A percentile compares a stretch with the other conserved stretches of the same genome.
Conservation (phyloP, 805 yeast species). For the Debaryomyces prosopidis region DNA sequence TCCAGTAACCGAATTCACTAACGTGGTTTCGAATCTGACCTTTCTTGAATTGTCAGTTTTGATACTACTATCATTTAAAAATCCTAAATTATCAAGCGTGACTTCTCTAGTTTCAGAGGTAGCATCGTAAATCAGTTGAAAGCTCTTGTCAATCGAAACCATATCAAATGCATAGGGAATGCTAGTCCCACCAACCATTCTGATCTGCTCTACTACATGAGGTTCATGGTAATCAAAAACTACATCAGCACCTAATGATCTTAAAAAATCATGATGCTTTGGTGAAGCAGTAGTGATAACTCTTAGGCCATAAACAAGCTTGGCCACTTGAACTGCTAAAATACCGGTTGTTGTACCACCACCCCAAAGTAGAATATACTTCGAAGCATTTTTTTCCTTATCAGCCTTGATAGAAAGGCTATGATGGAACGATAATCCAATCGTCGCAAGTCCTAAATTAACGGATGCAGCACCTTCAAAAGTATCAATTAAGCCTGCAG, state of each 20-base stretch:
- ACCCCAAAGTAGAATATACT: constrained; percentile 33
- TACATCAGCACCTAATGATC: constrained; percentile 29
- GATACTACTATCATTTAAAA: constrained; percentile 11
- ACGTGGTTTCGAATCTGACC: constrained; percentile 12
- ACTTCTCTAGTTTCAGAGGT: constrained; percentile 18
- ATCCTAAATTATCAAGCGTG: constrained; percentile 19
- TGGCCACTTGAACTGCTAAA: constrained; percentile 32
- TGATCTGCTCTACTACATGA: constrained; percentile 22
- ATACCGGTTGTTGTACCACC: constrained; percentile 38
- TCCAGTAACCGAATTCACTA: constrained; percentile 15
- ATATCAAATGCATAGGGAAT: constrained; percentile 29
- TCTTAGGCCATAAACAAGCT: constrained; percentile 26
- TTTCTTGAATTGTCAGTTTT: constrained; percentile 10
- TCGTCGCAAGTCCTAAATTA: constrained; percentile 54
- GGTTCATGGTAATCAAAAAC: constrained; percentile 28
- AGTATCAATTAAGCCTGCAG: constrained; percentile 43
- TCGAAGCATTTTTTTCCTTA: constrained; percentile 12
- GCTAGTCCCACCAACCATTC: constrained; percentile 14
- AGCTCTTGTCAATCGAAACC: constrained; percentile 20
- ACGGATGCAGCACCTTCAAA: constrained; percentile 68
- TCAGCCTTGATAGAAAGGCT: constrained; percentile 26
- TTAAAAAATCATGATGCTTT: constrained; percentile 24
- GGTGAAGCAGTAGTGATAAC: constrained; percentile 30
- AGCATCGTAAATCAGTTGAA: constrained; percentile 29
- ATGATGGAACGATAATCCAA: constrained; percentile 40